Evolutionary conservation across 768 basidiomycete species (phyloP), one percentile per base, ranked within the genome.

Genomic region (Lentinula lateritia): DNA sequence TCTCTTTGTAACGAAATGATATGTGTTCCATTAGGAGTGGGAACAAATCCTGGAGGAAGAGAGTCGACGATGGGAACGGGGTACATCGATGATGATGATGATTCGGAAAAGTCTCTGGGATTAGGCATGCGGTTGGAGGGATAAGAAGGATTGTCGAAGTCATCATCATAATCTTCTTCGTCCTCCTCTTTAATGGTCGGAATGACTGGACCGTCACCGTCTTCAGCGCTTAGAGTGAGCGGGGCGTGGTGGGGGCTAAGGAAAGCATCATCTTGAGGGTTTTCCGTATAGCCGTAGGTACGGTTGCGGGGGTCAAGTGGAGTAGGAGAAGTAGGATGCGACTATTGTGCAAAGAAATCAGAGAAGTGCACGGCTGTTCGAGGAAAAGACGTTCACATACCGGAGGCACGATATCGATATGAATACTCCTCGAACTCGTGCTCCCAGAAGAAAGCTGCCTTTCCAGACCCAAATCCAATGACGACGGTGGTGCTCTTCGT

Each of bases 221-320:
- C 39, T 16, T 60, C 50, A 13, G 59, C 23, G 35, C 32, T 50
- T 12, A 60, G 28, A 52, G 28, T 28, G 20, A 38, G 28, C 15
- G 59, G 50, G 18, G 48, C 50, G 18, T 60, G 50, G 16, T 52
- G 59, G 3, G 59, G 59, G 20, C 59, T 60, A 13, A 60, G 59
- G 50, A 36, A 60, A 9, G 45, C 59, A 10, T 48, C 35, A 23
- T 59, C 20, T 34, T 48, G 43, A 20, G 58, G 42, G 5, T 59
- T 35, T 4, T 36, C n/a, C 15, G 48, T 35, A 48, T 35, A 50
- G 20, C 28, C 28, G 13, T 50, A 46, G 20, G 15, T n/a, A 10
- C 32, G 28, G 7, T 39, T 35, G 7, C 50, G 50, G 5, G 28
- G 20, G n/a, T 48, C 23, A n/a, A 36, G 34, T 34, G 55, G 36